phyloP scores from a whole-genome alignment of 495 filamentous ascomycete genomes.

The Penicillium coffeae region DNA sequence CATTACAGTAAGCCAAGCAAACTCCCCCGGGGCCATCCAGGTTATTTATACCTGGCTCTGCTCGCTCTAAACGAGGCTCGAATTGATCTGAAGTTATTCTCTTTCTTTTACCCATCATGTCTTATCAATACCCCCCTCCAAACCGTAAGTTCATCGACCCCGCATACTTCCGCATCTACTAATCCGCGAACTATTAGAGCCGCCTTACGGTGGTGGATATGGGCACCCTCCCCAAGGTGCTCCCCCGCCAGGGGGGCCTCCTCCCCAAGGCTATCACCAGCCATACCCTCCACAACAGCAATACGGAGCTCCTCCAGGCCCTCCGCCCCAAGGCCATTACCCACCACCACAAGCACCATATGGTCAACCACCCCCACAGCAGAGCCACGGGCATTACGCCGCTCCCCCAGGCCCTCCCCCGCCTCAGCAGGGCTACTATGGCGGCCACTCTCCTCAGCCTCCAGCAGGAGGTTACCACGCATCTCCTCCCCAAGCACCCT shows the following conservation, averaged over 20 bases:
- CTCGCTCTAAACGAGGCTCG: neutral
- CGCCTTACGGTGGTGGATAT: constrained; percentile 27
- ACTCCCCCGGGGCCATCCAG: too few relatives aligned
- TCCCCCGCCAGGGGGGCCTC: constrained; percentile 13
- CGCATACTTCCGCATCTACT: neutral
- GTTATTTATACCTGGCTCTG: constrained; percentile 5
- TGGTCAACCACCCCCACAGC: constrained; percentile 18
- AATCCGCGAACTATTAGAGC: constrained; percentile 15
- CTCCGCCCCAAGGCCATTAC: constrained; percentile 34
- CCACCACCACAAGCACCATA: constrained; percentile 20
- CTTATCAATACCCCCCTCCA: constrained; percentile 26
- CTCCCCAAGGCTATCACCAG: constrained; percentile 5
- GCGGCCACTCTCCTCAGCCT: constrained; percentile 19
- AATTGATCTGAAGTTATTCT: neutral
- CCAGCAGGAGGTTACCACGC: constrained; percentile 12
- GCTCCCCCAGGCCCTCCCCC: constrained; percentile 10
- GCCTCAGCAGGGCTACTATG: constrained; percentile 14
- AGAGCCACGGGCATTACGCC: neutral
- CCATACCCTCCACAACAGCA: constrained; percentile 24
- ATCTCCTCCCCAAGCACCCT: neutral
- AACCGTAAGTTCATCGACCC: constrained; percentile 24
- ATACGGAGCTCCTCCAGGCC: constrained; percentile 30
- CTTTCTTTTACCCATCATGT: constrained; percentile 15
- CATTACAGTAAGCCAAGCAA: too few relatives aligned
- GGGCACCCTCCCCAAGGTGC: constrained; percentile 33